A percentile compares a stretch with the other conserved stretches of the same genome.
These are phyloP conservation scores for Parascedosporium putredinis DNA, from an alignment of 2,329 filamentous ascomycete species.

Conservation along the genomic window DNA sequence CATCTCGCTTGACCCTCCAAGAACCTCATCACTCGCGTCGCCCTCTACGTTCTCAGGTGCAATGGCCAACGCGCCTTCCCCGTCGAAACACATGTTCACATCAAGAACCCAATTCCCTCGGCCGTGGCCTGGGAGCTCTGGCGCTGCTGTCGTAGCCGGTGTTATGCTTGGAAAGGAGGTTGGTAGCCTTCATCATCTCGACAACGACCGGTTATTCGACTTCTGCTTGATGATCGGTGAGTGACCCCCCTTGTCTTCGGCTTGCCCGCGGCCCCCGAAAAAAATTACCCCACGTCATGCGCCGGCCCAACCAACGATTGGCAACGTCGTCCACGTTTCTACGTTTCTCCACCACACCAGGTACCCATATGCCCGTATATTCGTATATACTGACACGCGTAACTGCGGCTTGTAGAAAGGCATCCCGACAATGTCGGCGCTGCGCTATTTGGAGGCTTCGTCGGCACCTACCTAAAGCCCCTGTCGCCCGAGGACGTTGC, in stretches of 20 bases:
- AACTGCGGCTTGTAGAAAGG: slow-evolving; percentile 46
- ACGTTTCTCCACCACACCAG: background rate
- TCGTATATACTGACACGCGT: background rate
- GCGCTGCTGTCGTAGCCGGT: slow-evolving; percentile 88
- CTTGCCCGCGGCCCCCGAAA: background rate
- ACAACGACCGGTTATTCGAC: slow-evolving; percentile 77
- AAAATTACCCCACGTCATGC: background rate
- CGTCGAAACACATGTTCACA: slow-evolving; percentile 77
- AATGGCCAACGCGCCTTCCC: slow-evolving; percentile 81
- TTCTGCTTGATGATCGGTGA: slow-evolving; percentile 93
- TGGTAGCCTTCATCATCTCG: slow-evolving; percentile 62
- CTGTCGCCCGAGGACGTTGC: slow-evolving; percentile 81
- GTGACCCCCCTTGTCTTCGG: slow-evolving; percentile 13
- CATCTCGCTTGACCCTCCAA: slow-evolving; percentile 75
- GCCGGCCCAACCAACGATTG: no score
- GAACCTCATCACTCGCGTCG: slow-evolving; percentile 90
- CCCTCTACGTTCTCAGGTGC: slow-evolving; percentile 88
- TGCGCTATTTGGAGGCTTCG: slow-evolving; percentile 89
- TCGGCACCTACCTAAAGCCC: slow-evolving; percentile 92
- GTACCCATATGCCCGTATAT: background rate
- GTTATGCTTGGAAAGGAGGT: slow-evolving; percentile 89
- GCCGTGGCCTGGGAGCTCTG: slow-evolving; percentile 88
- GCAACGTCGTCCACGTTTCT: background rate
- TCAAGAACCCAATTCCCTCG: slow-evolving; percentile 94
- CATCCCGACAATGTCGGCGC: slow-evolving; percentile 94